Percentiles rank a stretch among this genome's conserved stretches.
These are phyloP conservation scores for Kodamaea sagamina DNA, from an alignment of 805 yeast genomes.

Conservation along the genomic window DNA sequence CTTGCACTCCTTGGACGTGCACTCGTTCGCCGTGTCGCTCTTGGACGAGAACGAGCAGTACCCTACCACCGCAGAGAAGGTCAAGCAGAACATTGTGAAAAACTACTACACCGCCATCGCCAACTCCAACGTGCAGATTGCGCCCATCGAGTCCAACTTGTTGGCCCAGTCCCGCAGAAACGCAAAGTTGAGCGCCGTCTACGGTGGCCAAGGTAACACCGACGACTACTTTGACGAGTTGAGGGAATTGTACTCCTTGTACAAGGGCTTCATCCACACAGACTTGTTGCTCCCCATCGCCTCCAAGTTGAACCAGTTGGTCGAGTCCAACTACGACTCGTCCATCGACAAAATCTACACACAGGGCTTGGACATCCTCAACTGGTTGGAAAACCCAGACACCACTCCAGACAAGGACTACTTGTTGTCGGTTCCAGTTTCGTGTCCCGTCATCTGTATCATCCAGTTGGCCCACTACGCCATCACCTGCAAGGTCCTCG, in stretches of 20 bases:
- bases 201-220: slow-evolving; percentile 99
- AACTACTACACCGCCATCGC: slow-evolving; percentile 61
- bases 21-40: slow-evolving; percentile 77
- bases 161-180: slow-evolving; percentile 61
- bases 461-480: slow-evolving; percentile 94
- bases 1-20: slow-evolving; percentile 81
- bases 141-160: slow-evolving; percentile 44
- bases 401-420: slow-evolving; percentile 89
- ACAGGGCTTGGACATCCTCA: slow-evolving; percentile 85
- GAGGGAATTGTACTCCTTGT: slow-evolving; percentile 76
- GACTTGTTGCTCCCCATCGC: slow-evolving; percentile 75
- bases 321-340: slow-evolving; percentile 60
- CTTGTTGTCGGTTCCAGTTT: slow-evolving; percentile 85
- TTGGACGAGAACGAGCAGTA: slow-evolving; percentile 51
- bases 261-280: slow-evolving; percentile 64
- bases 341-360: slow-evolving; percentile 74
- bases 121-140: slow-evolving; percentile 28
- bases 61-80: slow-evolving; percentile 72
- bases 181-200: slow-evolving; percentile 77
- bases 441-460: slow-evolving; percentile 96
- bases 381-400: slow-evolving; percentile 85
- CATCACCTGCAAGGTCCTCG: slow-evolving; percentile 80
- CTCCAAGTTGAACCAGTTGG: slow-evolving; percentile 62
- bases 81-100: slow-evolving; percentile 65
- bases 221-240: slow-evolving; percentile 97